These are phyloP conservation scores for Aspergillus hiratsukae DNA, from an alignment of 2,329 filamentous ascomycete genomes.

Conservation along the genomic window DNA sequence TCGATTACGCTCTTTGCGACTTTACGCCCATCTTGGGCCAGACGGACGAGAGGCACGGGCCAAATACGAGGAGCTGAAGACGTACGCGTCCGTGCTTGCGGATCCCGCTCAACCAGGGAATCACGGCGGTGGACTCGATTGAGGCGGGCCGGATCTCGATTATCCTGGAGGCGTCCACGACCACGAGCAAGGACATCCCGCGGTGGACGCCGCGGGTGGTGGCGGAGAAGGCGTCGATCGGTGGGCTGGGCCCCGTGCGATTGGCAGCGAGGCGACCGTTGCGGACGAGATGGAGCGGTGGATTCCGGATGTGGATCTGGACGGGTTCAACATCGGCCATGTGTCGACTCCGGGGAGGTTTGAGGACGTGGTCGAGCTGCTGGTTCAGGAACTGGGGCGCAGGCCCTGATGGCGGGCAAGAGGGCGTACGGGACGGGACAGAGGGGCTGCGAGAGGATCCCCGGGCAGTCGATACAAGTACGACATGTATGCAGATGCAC, in stretches of 20 bases:
- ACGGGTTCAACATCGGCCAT: conserved; percentile 44
- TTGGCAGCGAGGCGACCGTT: conserved; percentile 45
- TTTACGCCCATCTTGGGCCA: conserved; percentile 49
- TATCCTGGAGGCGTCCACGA: conserved; percentile 47
- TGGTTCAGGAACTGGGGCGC: conserved; percentile 44
- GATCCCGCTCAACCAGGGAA: conserved; percentile 55
- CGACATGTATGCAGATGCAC: conserved; percentile 55
- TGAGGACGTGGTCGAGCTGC: conserved; percentile 48
- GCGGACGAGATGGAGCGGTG: conserved; percentile 48
- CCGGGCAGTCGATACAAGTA: conserved; percentile 58
- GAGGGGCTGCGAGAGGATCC: conserved; percentile 53
- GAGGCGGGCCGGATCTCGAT: conserved; percentile 52
- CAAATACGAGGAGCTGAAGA: conserved; percentile 50
- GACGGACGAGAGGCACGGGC: conserved; percentile 50
- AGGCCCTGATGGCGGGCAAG: conserved; percentile 50
- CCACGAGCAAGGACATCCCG: conserved; percentile 46
- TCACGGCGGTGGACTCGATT: conserved; percentile 50
- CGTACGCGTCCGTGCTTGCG: conserved; percentile 50
- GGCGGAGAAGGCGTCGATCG: conserved; percentile 46
- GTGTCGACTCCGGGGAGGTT: conserved; percentile 51
- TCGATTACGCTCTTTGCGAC: conserved; percentile 55
- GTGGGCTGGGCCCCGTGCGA: conserved; percentile 47
- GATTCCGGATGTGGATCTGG: conserved; percentile 41
- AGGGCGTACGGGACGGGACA: conserved; percentile 61
- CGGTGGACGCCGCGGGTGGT: conserved; percentile 44